A percentile compares a stretch with the other conserved stretches of the same genome.
Conservation (phyloP, 495 filamentous ascomycete genomes). For the Penicillium pulvis region DNA sequence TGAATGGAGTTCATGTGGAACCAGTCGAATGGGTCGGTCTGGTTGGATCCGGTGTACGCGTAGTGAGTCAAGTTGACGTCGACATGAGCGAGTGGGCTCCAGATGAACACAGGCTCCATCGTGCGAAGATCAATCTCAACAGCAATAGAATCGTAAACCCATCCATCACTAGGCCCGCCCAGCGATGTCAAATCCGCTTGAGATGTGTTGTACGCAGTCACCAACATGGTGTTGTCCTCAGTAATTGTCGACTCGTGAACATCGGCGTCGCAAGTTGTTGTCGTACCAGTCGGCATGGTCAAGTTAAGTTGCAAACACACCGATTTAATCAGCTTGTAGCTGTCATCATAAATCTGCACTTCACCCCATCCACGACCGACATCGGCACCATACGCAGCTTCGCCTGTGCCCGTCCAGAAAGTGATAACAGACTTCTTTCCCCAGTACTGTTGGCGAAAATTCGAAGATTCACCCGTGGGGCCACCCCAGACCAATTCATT, state of each 20-base stretch:
- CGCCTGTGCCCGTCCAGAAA: slow-evolving; percentile 13
- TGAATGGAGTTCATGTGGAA: slow-evolving; percentile 46
- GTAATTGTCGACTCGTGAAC: slow-evolving; percentile 43
- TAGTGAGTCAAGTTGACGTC: slow-evolving; percentile 11
- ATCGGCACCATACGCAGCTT: slow-evolving; percentile 9
- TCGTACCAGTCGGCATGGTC: slow-evolving; percentile 3
- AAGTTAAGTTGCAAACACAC: slow-evolving; percentile 22
- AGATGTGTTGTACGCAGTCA: slow-evolving; percentile 47
- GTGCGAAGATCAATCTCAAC: slow-evolving; percentile 45
- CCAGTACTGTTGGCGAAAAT: slow-evolving; percentile 13
- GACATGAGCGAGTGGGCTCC: slow-evolving; percentile 24
- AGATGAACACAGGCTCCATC: slow-evolving; percentile 33
- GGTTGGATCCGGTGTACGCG: slow-evolving; percentile 8
- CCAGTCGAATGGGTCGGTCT: slow-evolving; percentile 32
- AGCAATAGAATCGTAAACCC: slow-evolving; percentile 45
- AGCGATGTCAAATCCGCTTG: slow-evolving; percentile 37
- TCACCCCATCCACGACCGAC: slow-evolving; percentile 30
- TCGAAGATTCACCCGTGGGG: slow-evolving; percentile 11
- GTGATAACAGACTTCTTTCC: slow-evolving; percentile 9
- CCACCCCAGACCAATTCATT: slow-evolving; percentile 28
- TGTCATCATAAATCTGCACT: slow-evolving; percentile 37
- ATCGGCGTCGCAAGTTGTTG: slow-evolving; percentile 19
- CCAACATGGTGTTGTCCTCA: slow-evolving; percentile 46
- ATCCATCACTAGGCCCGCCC: slow-evolving; percentile 36
- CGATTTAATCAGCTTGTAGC: slow-evolving; percentile 39